Percentiles rank a stretch among this genome's conserved stretches.
These are phyloP conservation scores for Fraxinus sp. DNA, from an alignment of 305 asterid genomes.

Conservation along the genomic window DNA sequence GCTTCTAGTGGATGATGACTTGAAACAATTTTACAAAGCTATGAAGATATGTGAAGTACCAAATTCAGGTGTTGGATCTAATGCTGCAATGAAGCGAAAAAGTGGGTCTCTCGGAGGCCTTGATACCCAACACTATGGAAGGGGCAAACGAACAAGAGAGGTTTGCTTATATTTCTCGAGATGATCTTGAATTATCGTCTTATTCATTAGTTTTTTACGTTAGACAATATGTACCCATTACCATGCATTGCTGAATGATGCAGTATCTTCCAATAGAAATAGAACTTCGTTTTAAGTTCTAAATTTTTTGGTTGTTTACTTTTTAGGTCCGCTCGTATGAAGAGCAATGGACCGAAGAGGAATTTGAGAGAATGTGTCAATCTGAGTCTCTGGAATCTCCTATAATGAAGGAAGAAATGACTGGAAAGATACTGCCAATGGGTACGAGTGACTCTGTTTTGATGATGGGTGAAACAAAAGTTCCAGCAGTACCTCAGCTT, in stretches of 20 bases:
- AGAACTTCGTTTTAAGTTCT: constrained; percentile 8
- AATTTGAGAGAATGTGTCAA: constrained; percentile 91
- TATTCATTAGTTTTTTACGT: neutral
- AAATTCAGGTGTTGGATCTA: constrained; percentile 42
- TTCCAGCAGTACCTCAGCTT: constrained; percentile 27
- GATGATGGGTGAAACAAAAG: constrained; percentile 44
- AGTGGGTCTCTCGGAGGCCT: constrained; percentile 79
- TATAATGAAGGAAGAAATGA: constrained; percentile 47
- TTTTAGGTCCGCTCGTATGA: constrained; percentile 91
- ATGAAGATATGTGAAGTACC: constrained; percentile 78
- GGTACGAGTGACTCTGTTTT: constrained; percentile 34
- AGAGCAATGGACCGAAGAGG: constrained; percentile 99
- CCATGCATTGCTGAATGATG: neutral
- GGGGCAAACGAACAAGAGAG: constrained; percentile 99
- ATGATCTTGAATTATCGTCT: constrained; percentile 14
- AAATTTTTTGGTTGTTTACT: constrained; percentile 28
- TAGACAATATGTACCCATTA: constrained; percentile 1
- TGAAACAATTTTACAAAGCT: constrained; percentile 76
- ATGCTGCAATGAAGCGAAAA: constrained; percentile 72
- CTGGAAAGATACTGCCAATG: constrained; percentile 46
- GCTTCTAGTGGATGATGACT: constrained; percentile 77
- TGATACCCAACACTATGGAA: constrained; percentile 93
- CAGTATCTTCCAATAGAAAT: neutral
- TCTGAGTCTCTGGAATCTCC: constrained; percentile 84
- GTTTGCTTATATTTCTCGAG: constrained; percentile 41